Evolutionary conservation across 495 filamentous ascomycete species (phyloP), one percentile per base, ranked within the genome.

Genomic region (Penicillium pancosmium): DNA sequence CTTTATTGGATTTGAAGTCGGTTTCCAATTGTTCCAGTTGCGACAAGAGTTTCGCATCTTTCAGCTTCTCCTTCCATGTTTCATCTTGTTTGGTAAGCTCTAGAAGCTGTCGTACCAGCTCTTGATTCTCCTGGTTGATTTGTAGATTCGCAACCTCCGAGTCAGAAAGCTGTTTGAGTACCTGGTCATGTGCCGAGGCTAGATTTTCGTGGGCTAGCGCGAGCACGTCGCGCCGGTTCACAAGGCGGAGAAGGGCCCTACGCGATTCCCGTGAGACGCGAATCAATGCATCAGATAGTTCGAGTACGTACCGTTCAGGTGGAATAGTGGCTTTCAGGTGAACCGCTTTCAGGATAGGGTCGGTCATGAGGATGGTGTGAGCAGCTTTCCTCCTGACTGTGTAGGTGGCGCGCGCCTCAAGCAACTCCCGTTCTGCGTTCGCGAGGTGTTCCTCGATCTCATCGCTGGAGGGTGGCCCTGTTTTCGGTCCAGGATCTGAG

Each of bases 261-360:
- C 52, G 36, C 52, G 47, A 51, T 38, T 46, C 52, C 50, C 21
- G 41, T 59, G n/a, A 60, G 50, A 55, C 55, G 47, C 23, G 50
- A 40, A 40, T 25, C 47, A 55, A 54, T 54, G 2, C 19, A 51
- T 48, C 11, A 43, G 19, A 2, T 15, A 51, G 47, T 11, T 44
- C 9, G 23, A 10, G 33, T 27, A 60, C 59, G 27, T 82, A 91
- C 90, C 87, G 80, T 72, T 93, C 89, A 59, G 85, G 74, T 46
- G 81, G 81, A 3, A 83, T 84, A n/a, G 83, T 81, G 3, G 81
- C 85, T 48, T 86, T 88, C 50, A 84, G 74, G 68, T 93, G 89
- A 52, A 92, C 82, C 1, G 91, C 87, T 66, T 90, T 91, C 52
- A 95, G 73, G 49, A 86, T 86, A 10, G 91, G 90, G 65, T 90